These are phyloP conservation scores for Fragaria iinumae DNA, from an alignment of 306 rosid species.

Conservation along the genomic window DNA sequence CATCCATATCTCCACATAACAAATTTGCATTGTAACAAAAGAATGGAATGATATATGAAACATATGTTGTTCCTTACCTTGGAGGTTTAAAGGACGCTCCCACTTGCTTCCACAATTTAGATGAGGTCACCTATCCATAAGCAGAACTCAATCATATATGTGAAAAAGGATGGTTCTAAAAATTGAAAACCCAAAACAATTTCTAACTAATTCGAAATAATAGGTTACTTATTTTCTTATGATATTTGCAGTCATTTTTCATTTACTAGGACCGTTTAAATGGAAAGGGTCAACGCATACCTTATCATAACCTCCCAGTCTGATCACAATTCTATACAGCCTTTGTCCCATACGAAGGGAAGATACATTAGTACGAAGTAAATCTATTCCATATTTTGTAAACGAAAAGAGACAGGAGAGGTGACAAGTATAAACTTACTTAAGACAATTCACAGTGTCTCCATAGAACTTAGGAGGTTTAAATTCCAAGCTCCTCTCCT, in stretches of 20 bases:
- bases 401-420: conserved; percentile 6
- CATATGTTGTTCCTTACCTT: conserved; percentile 60
- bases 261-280: neutral
- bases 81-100: conserved; percentile 99
- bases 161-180: conserved; percentile 24
- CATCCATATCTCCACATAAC: neutral
- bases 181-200: conserved; percentile 15
- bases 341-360: conserved; percentile 40
- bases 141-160: conserved; percentile 29
- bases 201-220: neutral
- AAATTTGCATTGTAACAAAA: neutral
- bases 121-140: conserved; percentile 78
- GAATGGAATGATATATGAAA: conserved; percentile 10
- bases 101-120: conserved; percentile 98
- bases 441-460: conserved; percentile 90
- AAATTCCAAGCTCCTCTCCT: conserved; percentile 88
- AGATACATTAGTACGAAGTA: conserved; percentile 31
- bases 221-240: neutral
- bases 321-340: conserved; percentile 92
- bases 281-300: conserved; percentile 33
- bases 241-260: neutral
- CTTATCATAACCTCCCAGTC: conserved; percentile 99
- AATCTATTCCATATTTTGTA: conserved; percentile 10
- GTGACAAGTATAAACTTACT: conserved; percentile 52
- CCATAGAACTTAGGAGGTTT: conserved; percentile 98